Base-by-base conservation (phyloP, 2,329 filamentous ascomycete species). In the Trichoderma hamatum region DNA sequence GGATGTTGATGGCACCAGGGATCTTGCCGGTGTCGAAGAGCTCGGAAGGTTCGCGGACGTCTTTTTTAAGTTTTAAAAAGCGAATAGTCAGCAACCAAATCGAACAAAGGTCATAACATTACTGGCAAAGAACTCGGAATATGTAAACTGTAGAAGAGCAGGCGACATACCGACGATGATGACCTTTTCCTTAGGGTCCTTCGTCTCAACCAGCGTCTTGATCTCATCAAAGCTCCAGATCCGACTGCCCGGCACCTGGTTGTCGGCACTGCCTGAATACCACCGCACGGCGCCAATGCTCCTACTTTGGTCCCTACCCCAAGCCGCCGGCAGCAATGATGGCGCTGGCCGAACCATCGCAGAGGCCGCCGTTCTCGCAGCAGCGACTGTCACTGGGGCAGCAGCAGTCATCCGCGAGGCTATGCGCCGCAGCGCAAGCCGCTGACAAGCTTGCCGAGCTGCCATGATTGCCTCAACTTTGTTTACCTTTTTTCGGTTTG, bases 1-100 rank as follows among this genome's bases (percentile, higher is more conserved):
- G 95, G 60, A 99, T 88, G 82, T 95, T 95, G 75, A 95, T 82
- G 1, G 94, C 89, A 56, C 87, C 87, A 1, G 96, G 96, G 76
- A 99, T 97, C 71, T 83, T 86, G 72, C 92, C 92, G 10, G 87
- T 88, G 7, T 82, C 78, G 62, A 80, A 74, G 70, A 91, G 86
- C 78, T 96, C 93, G 71, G 75, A 74, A 2, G 91, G 90, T 78
- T 95, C 92, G 77, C 92, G 92, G 64, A 90, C 87, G 79, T 94
- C 92, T 86, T 70, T 49, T 3, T n/a, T n/a, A n/a, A n/a, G 1
- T 32, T 9, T 26, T 16, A 32, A 30, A 11, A 52, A 32, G 21
- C 14, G 46, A 43, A 24, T 2, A 10, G 62, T 61, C 43, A 61
- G 32, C 19, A 11, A 30, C 34, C n/a, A 36, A 26, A 36, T 30